Conservation (phyloP, 2,329 filamentous ascomycete species). For the Monilinia fructigena region DNA sequence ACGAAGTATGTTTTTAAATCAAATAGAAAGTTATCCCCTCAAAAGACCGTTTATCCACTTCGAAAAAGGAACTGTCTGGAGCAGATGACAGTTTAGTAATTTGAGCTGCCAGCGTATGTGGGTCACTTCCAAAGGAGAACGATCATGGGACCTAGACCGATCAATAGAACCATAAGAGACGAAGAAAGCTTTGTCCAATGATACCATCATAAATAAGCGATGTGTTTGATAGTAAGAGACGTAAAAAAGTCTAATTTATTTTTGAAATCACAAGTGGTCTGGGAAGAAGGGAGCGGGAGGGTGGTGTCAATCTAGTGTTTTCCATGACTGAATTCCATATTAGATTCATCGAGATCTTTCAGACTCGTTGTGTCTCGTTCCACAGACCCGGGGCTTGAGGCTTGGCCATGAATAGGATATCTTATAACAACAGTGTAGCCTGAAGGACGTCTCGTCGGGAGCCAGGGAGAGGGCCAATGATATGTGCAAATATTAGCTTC, state of each 20-base stretch:
- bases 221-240: not conserved
- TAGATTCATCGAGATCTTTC: not conserved
- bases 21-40: not conserved
- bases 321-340: not conserved
- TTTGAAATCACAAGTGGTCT: slow-evolving; percentile 1
- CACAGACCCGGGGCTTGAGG: not conserved
- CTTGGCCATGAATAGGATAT: not conserved
- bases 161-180: not conserved
- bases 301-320: too few species aligned
- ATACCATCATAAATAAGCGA: not conserved
- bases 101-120: not conserved
- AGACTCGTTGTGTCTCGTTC: not conserved
- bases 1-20: not conserved
- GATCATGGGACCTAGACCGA: not conserved
- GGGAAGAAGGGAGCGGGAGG: not conserved
- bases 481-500: not conserved
- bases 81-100: not conserved
- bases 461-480: not conserved
- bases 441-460: not conserved
- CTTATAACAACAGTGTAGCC: not conserved
- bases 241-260: not conserved
- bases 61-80: not conserved
- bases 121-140: not conserved
- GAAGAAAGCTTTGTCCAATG: not conserved
- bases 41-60: not conserved